Base-by-base conservation (phyloP, 805 yeast species). In the Wickerhamia fluorescens region DNA sequence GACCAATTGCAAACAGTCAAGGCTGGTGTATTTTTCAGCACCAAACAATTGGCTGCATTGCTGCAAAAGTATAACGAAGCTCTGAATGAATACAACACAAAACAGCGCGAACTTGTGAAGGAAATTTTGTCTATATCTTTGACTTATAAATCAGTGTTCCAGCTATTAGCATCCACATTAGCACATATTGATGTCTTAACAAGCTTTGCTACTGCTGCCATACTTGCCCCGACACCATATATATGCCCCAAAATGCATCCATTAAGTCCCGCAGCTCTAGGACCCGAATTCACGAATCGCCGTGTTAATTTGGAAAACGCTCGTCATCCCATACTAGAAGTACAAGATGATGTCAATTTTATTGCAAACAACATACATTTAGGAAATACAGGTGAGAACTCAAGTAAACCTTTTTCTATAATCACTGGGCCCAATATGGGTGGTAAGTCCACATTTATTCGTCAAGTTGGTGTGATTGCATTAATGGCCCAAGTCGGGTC, bases 351-450 rank as follows among this genome's bases (percentile, higher is more conserved):
- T 37, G 63, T 88, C 30, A 69, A 74, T n/a, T 92, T 92, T 47
- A 89, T 92, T 36, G 75, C 96, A 3, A 92, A 92, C 53, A 96
- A 92, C 50, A 82, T 87, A n/a, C 54, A 61, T 7, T 61, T 92
- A 32, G 59, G 66, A 9, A 73, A 74, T 27, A 28, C 24, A 1
- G 37, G 27, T 4, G 71, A 64, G 10, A 51, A 55, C 4, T 42
- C 41, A 10, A 57, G 54, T 2, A 62, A 73, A 9, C 87, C 84
- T 34, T 89, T 92, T 45, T 65, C 75, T 6, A 81, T 92, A 13
- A 85, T 92, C 15, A 88, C 96, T 0, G 96, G 96, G 19, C 96
- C 96, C 20, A 88, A 88, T 51, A 88, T 88, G 96, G 96, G 96
- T 37, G 96, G 96, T 49, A 88, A 88, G 53, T 86, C 95, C 0